Evolutionary conservation across 371 early-diverging fungal species (phyloP).

Genomic region (Capillidium heterosporum): DNA sequence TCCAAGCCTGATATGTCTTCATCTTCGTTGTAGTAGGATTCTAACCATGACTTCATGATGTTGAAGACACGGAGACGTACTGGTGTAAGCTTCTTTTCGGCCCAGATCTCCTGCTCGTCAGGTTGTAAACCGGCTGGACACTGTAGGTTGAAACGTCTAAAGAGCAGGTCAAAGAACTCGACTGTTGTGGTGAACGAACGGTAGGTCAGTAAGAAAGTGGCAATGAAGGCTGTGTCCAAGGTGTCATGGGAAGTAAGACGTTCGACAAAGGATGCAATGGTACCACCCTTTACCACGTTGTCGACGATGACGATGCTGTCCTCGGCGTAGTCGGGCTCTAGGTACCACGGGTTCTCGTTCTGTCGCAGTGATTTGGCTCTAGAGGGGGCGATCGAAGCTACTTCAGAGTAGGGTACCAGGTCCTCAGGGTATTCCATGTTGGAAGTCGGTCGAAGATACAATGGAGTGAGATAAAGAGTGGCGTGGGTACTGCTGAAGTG

Average conservation of each 20-base stretch:
- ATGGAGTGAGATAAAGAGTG: constrained; percentile 3
- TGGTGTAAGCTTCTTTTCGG: constrained; percentile 66
- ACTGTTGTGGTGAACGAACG: constrained; percentile 63
- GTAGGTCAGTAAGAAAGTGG: constrained; percentile 77
- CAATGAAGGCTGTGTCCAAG: constrained; percentile 53
- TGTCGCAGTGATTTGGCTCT: constrained; percentile 5
- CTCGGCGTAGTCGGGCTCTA: constrained; percentile 45
- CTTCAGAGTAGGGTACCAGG: constrained; percentile 1
- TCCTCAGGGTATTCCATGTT: constrained; percentile 7
- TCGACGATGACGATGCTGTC: constrained; percentile 65
- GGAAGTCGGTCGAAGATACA: neutral
- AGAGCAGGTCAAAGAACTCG: constrained; percentile 49
- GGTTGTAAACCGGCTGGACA: constrained; percentile 45
- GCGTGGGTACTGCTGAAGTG: constrained; percentile 10
- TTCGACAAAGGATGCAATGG: constrained; percentile 62
- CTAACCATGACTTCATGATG: constrained; percentile 82
- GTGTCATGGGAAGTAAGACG: constrained; percentile 73
- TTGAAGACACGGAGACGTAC: constrained; percentile 78
- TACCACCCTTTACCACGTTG: constrained; percentile 77
- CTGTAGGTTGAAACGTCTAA: constrained; percentile 44
- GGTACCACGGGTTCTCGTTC: constrained; percentile 36
- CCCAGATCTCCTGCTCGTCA: constrained; percentile 59
- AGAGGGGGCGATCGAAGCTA: constrained; percentile 5
- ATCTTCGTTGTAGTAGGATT: constrained; percentile 64
- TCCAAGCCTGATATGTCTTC: constrained; percentile 44